Evolutionary conservation across 306 rosid species (phyloP).

Genomic region (Cyamopsis tetragonoloba): DNA sequence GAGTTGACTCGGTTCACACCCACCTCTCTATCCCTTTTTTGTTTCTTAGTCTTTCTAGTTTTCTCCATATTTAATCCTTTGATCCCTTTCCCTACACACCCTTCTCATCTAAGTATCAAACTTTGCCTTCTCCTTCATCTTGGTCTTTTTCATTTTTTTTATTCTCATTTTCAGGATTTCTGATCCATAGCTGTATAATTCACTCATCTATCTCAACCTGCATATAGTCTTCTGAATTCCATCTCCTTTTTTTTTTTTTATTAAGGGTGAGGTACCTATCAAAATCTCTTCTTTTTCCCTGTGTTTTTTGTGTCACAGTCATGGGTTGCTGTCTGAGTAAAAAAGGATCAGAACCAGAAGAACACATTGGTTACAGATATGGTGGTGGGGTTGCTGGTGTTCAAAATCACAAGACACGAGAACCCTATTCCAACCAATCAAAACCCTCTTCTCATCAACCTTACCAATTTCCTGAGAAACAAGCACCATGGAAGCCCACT

Average conservation of each 20-base stretch:
- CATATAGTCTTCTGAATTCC: neutral
- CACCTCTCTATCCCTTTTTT: neutral
- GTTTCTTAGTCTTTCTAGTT: conserved; percentile 5
- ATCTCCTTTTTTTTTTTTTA: conserved; percentile 10
- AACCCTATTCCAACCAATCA: conserved; percentile 39
- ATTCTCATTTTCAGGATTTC: neutral
- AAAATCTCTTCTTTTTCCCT: neutral
- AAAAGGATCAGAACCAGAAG: conserved; percentile 32
- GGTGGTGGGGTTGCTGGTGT: conserved; percentile 26
- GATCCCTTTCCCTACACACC: conserved; percentile 8
- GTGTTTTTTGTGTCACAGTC: neutral
- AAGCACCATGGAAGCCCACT: conserved; percentile 28
- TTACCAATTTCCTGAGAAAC: conserved; percentile 37
- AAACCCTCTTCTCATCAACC: conserved; percentile 35
- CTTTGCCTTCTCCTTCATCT: conserved; percentile 13
- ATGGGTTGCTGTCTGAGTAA: conserved; percentile 74
- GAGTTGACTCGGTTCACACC: conserved; percentile 45
- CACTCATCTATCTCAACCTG: neutral
- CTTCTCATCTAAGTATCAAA: conserved; percentile 13
- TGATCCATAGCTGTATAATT: conserved; percentile 19
- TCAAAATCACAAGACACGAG: conserved; percentile 35
- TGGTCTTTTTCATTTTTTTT: neutral
- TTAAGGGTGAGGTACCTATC: neutral
- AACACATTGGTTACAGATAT: conserved; percentile 41
- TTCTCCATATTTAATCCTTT: conserved; percentile 5